Base-by-base conservation (phyloP, 345 rosid species). In the Gossypium herbaceum region DNA sequence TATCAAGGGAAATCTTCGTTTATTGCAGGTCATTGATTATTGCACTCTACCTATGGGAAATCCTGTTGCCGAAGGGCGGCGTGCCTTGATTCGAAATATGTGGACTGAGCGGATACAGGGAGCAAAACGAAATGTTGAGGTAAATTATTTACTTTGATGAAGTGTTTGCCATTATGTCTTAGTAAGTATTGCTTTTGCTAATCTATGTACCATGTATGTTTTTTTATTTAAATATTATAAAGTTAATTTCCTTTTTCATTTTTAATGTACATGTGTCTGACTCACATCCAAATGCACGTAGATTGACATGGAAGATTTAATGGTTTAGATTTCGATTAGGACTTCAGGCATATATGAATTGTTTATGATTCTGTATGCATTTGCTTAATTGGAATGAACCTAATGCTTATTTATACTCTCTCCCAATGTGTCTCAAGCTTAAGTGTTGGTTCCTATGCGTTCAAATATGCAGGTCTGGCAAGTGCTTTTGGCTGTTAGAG, bases 81-180 rank as follows among this genome's bases (percentile, higher is more conserved):
- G 90, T 61, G 89, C 93, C 59, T 90, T 95, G 77, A 88, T 95
- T 73, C 94, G 97, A 73, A 90, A 91, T 82, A 95, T 95, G 99
- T 95, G 99, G 99, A 90, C 97, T 71, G 93, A 95, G 74, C 84
- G 99, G 73, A 95, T 95, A 79, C 93, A 90, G 82, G 99, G 99
- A 81, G 84, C 89, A 50, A 95, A 90, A 82, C 90, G 97, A 29
- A 95, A 95, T 82, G 99, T 95, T 81, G 99, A 95, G 97, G 99
- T 93, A 89, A 59, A 79, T 61, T 52, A 12, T 71, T 34, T 9
- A 61, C 59, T 48, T 48, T 25, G 57, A 3, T 4, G 29, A 68
- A 48, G 43, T 50, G 12, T 68, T 22, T 47, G 12, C 20, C 17
- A 22, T 22, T 68, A 10, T 22, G 34, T 22, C 9, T 39, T 34